Percentiles rank a stretch among this genome's conserved stretches.
phyloP scores from a whole-genome alignment of 2,329 filamentous ascomycete genomes.

The Magnaporthiopsis poae region DNA sequence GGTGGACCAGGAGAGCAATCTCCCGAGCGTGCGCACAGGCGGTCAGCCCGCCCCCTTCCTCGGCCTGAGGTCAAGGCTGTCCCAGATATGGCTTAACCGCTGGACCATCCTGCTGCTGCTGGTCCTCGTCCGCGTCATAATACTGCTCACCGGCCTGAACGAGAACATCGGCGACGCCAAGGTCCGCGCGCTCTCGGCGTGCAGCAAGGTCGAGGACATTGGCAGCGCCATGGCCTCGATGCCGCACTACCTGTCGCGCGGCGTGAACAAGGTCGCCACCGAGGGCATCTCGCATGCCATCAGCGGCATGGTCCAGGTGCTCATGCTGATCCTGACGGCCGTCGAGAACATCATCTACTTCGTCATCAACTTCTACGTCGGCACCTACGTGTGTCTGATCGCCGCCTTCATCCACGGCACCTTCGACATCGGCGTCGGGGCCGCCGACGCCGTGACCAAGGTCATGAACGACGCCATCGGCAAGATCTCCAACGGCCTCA shows the following conservation, averaged over 20 bases:
- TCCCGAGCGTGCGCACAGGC: slow-evolving; percentile 31
- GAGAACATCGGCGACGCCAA: slow-evolving; percentile 67
- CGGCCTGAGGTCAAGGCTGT: slow-evolving; percentile 76
- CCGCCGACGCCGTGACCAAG: slow-evolving; percentile 31
- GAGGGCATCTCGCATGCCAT: slow-evolving; percentile 71
- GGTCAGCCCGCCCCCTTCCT: slow-evolving; percentile 74
- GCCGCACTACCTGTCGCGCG: slow-evolving; percentile 85
- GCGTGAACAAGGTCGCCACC: slow-evolving; percentile 78
- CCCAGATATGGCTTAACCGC: slow-evolving; percentile 93
- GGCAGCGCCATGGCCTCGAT: slow-evolving; percentile 95
- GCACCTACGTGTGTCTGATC: slow-evolving; percentile 82
- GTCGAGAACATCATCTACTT: slow-evolving; percentile 85
- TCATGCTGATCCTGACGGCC: slow-evolving; percentile 69
- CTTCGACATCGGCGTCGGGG: slow-evolving; percentile 53
- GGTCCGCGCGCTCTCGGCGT: slow-evolving; percentile 74
- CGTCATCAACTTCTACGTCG: slow-evolving; percentile 81
- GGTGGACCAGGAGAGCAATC: slow-evolving; percentile 24
- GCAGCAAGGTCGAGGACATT: slow-evolving; percentile 81
- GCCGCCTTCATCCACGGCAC: slow-evolving; percentile 72
- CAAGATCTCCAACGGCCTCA: slow-evolving; percentile 44
- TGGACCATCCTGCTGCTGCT: slow-evolving; percentile 88
- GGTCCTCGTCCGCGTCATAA: slow-evolving; percentile 69
- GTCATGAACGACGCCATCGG: slow-evolving; percentile 43
- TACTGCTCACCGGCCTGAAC: slow-evolving; percentile 64
- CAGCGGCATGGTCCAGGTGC: slow-evolving; percentile 66